Evolutionary conservation across 192 early-diverging fungal genomes (phyloP).

Genomic region (Rhizoclosmatium sp.): DNA sequence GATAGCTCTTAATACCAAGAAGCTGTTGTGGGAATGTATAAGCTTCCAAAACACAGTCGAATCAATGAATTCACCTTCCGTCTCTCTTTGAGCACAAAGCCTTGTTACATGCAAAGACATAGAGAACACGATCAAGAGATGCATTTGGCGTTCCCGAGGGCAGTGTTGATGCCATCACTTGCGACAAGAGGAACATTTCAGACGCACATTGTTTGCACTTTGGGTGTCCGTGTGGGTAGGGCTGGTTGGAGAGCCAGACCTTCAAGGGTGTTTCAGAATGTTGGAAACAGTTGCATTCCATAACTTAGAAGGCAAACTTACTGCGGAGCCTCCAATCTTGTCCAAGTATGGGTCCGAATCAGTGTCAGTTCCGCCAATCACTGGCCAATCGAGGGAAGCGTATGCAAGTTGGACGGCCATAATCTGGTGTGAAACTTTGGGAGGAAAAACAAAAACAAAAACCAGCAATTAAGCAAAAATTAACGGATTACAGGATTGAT

Average conservation of each 20-base stretch:
- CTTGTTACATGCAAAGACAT: conserved; percentile 35
- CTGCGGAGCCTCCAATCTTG: conserved; percentile 38
- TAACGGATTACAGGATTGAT: too few species aligned
- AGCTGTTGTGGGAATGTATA: conserved; percentile 4
- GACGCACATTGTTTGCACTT: conserved; percentile 15
- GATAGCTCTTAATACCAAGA: conserved; percentile 30
- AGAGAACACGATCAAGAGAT: conserved; percentile 25
- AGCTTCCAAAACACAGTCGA: neutral
- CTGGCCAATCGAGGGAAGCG: conserved; percentile 18
- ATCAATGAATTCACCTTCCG: conserved; percentile 18
- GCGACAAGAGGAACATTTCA: conserved; percentile 25
- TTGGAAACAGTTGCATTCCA: neutral
- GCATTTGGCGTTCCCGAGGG: conserved; percentile 22
- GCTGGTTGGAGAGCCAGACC: conserved; percentile 26
- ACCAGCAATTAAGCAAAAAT: neutral
- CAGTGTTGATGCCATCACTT: conserved; percentile 3
- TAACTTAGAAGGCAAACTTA: neutral
- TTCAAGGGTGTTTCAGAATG: neutral
- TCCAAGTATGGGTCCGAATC: conserved; percentile 31
- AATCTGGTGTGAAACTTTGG: neutral
- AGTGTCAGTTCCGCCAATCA: neutral
- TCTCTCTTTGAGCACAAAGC: conserved; percentile 7
- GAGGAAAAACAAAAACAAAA: conserved; percentile 16
- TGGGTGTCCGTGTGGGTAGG: neutral
- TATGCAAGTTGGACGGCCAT: neutral